Evolutionary conservation across 202 grass and related monocot genomes (phyloP).

Genomic region (Panicum virgatum): DNA sequence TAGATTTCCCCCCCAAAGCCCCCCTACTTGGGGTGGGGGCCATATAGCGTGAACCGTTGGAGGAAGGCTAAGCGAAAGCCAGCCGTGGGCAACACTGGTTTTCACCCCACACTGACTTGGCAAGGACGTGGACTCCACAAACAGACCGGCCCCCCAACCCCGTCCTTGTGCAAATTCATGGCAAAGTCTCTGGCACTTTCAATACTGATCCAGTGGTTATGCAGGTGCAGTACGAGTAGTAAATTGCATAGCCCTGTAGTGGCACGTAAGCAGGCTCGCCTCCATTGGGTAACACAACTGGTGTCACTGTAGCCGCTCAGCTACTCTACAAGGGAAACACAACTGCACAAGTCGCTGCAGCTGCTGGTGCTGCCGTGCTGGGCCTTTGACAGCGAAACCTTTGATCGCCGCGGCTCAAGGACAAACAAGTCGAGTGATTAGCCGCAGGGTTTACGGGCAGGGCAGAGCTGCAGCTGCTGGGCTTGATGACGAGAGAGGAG

Average conservation of each 20-base stretch:
- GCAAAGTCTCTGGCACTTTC: background rate
- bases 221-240: background rate
- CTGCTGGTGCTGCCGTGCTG: too few species aligned
- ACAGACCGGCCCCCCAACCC: too few species aligned
- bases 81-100: background rate
- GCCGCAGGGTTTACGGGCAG: slow-evolving; percentile 20
- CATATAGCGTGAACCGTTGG: too few species aligned
- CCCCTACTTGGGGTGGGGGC: too few species aligned
- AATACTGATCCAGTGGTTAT: background rate
- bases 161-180: background rate
- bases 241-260: background rate
- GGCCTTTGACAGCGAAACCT: slow-evolving; percentile 14
- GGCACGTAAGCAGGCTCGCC: background rate
- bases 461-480: background rate
- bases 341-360: slow-evolving; percentile 6
- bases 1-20: too few species aligned
- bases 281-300: background rate
- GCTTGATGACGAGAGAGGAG: background rate
- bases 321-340: background rate
- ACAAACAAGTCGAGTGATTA: background rate
- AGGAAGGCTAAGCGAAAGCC: slow-evolving; percentile 37
- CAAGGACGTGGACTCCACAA: slow-evolving; percentile 49
- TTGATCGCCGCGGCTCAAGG: background rate
- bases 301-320: background rate
- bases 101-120: background rate